Conservation (phyloP, 1,139 yeast species). For the Wickerhamiella infanticola region DNA sequence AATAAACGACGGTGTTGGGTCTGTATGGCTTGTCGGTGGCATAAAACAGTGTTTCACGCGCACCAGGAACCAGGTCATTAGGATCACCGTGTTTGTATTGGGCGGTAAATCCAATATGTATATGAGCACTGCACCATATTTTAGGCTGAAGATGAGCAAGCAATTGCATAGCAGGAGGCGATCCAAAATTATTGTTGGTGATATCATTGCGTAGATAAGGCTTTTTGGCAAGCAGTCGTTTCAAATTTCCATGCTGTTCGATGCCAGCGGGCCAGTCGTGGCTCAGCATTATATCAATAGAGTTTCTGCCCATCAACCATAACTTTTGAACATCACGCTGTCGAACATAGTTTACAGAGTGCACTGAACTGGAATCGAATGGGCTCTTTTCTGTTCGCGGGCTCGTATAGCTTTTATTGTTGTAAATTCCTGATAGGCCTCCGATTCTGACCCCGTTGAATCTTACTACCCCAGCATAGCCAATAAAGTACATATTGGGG, state of each 20-base stretch:
- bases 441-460: constrained; percentile 59
- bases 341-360: constrained; percentile 63
- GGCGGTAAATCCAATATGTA: constrained; percentile 67
- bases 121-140: constrained; percentile 80
- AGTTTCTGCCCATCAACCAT: constrained; percentile 20
- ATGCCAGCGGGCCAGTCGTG: constrained; percentile 96
- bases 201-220: constrained; percentile 51
- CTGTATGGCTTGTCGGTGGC: not conserved
- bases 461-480: constrained; percentile 61
- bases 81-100: constrained; percentile 25
- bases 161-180: constrained; percentile 49
- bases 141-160: constrained; percentile 42
- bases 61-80: not conserved
- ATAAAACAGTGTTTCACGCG: not conserved
- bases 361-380: constrained; percentile 29
- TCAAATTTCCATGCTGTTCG: constrained; percentile 44
- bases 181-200: constrained; percentile 46
- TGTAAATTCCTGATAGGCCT: constrained; percentile 78
- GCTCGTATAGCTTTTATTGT: constrained; percentile 30
- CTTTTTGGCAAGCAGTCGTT: constrained; percentile 36
- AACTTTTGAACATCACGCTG: constrained; percentile 47
- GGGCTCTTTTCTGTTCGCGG: constrained; percentile 30
- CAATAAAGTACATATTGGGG: constrained; percentile 77
- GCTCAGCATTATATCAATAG: constrained; percentile 42
- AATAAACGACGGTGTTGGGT: not conserved